Percentiles rank a stretch among this genome's conserved stretches.
Evolutionary conservation across 2,329 filamentous ascomycete genomes (phyloP).

Genomic region (Laburnicola sp.): DNA sequence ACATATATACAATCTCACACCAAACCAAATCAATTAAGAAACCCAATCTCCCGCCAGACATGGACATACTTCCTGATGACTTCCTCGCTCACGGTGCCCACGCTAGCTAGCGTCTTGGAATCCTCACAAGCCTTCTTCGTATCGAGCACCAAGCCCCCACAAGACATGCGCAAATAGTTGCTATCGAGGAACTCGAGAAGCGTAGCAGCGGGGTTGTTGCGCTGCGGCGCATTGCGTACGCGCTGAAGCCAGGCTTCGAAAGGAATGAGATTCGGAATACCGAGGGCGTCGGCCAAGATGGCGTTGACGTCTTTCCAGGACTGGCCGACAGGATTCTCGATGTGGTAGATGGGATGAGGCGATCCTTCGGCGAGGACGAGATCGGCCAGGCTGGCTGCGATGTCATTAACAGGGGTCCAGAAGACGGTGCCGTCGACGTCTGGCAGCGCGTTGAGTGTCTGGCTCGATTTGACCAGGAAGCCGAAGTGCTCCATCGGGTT

Average conservation of each 20-base stretch:
- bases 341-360: slow-evolving; percentile 48
- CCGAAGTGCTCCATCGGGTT: slow-evolving; percentile 57
- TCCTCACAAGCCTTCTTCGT: slow-evolving; percentile 41
- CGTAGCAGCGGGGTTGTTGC: slow-evolving; percentile 38
- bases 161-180: slow-evolving; percentile 50
- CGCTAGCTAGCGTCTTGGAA: slow-evolving; percentile 40
- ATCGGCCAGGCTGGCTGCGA: slow-evolving; percentile 42
- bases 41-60: slow-evolving; percentile 14
- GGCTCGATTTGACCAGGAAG: slow-evolving; percentile 56
- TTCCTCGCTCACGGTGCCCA: slow-evolving; percentile 13
- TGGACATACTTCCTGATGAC: slow-evolving; percentile 13
- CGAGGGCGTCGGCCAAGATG: slow-evolving; percentile 36
- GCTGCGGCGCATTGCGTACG: slow-evolving; percentile 32
- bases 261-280: slow-evolving; percentile 41
- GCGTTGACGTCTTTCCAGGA: slow-evolving; percentile 45
- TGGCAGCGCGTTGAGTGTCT: slow-evolving; percentile 51
- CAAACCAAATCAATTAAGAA: slow-evolving; percentile 6
- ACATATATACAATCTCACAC: too few relatives aligned
- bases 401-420: slow-evolving; percentile 54
- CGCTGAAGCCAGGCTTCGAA: slow-evolving; percentile 48
- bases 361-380: slow-evolving; percentile 29
- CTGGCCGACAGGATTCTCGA: slow-evolving; percentile 52
- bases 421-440: slow-evolving; percentile 46
- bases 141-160: slow-evolving; percentile 50
- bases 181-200: slow-evolving; percentile 41